Evolutionary conservation across 345 rosid genomes (phyloP).

Genomic region (Gossypium rotundifolium): DNA sequence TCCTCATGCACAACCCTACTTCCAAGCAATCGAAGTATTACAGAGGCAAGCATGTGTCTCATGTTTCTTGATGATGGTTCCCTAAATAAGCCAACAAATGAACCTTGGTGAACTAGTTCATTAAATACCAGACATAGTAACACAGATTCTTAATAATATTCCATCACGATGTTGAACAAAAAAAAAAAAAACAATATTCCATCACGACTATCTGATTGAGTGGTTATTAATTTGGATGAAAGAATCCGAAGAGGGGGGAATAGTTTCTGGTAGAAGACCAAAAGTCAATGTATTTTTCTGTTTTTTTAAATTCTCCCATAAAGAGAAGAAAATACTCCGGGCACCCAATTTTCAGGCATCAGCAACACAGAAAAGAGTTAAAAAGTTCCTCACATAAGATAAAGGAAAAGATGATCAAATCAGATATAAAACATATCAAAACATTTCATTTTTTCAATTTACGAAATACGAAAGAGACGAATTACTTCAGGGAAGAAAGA

Average conservation of each 20-base stretch:
- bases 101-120: neutral
- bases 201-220: neutral
- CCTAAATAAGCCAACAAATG: slow-evolving; percentile 32
- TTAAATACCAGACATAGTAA: neutral
- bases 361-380: neutral
- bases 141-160: neutral
- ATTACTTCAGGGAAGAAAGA: neutral
- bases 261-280: neutral
- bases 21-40: slow-evolving; percentile 82
- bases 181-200: neutral
- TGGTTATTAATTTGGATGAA: neutral
- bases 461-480: neutral
- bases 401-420: neutral
- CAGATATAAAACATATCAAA: neutral
- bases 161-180: neutral
- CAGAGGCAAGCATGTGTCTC: slow-evolving; percentile 79
- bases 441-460: neutral
- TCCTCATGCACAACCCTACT: slow-evolving; percentile 80
- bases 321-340: too few species aligned
- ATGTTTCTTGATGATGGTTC: slow-evolving; percentile 72
- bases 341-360: neutral
- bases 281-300: neutral
- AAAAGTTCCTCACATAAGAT: neutral
- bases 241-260: neutral
- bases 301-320: too few species aligned